phyloP scores from a whole-genome alignment of 805 yeast genomes.

The Saccharomycopsis capsularis region DNA sequence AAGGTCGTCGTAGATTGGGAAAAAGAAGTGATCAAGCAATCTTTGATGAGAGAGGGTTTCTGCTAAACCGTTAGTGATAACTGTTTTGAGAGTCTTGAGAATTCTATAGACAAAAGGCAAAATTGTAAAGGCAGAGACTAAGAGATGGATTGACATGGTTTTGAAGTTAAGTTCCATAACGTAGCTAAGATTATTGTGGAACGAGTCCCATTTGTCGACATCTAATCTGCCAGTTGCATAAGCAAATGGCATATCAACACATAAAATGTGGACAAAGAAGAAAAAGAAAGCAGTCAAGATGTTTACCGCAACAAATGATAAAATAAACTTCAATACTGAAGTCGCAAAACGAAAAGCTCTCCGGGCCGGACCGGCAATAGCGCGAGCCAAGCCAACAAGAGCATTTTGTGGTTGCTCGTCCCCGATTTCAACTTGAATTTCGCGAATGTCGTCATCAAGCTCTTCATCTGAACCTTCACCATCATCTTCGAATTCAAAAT shows the following conservation, averaged over 20 bases:
- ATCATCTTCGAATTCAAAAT: neutral
- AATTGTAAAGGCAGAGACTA: conserved; percentile 3
- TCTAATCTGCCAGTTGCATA: neutral
- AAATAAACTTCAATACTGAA: neutral
- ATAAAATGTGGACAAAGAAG: conserved; percentile 1
- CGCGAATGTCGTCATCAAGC: neutral
- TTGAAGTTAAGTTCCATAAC: neutral
- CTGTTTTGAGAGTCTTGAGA: neutral
- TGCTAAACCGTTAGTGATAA: neutral
- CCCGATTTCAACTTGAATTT: neutral
- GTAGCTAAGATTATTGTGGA: neutral
- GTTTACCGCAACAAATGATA: neutral
- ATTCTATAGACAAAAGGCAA: neutral
- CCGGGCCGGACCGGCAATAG: neutral
- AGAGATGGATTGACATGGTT: neutral
- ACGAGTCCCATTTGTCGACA: neutral
- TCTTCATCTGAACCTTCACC: conserved; percentile 1
- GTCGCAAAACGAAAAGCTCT: neutral
- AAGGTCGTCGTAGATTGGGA: neutral
- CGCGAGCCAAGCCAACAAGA: neutral
- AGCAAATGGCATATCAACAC: neutral
- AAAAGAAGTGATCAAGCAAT: neutral
- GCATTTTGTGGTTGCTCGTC: neutral
- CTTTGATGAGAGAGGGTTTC: neutral
- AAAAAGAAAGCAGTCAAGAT: neutral